phyloP scores from a whole-genome alignment of 2,329 filamentous ascomycete species.

The Hirsutella rhossiliensis region DNA sequence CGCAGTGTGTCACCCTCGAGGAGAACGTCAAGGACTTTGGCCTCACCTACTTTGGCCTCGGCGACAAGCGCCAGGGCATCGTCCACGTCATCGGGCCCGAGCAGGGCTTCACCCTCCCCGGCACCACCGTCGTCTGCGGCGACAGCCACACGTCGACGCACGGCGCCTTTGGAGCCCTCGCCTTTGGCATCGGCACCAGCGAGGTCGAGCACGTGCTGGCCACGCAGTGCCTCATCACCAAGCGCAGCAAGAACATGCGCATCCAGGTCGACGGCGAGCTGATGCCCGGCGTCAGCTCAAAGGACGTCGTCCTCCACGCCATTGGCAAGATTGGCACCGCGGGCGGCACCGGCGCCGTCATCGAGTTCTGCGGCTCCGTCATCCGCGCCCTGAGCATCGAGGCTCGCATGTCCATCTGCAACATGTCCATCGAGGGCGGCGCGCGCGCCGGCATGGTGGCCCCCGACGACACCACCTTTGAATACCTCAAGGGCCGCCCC shows the following conservation, averaged over 20 bases:
- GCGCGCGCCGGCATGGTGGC: slow-evolving; percentile 95
- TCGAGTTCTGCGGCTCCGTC: slow-evolving; percentile 94
- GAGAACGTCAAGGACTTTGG: slow-evolving; percentile 96
- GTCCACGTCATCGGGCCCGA: slow-evolving; percentile 98
- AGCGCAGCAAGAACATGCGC: slow-evolving; percentile 97
- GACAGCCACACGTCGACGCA: slow-evolving; percentile 98
- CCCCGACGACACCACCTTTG: slow-evolving; percentile 85
- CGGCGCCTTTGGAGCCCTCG: slow-evolving; percentile 87
- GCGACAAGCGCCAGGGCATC: slow-evolving; percentile 93
- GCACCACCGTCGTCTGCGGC: slow-evolving; percentile 92
- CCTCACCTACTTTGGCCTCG: slow-evolving; percentile 92
- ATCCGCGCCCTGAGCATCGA: slow-evolving; percentile 88
- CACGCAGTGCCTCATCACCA: slow-evolving; percentile 89
- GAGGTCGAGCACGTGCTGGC: slow-evolving; percentile 98
- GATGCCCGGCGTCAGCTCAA: slow-evolving; percentile 83
- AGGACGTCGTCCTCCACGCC: slow-evolving; percentile 85
- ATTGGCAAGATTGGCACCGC: slow-evolving; percentile 93
- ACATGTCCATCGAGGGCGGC: slow-evolving; percentile 97
- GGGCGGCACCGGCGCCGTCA: slow-evolving; percentile 86
- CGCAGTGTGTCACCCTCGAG: slow-evolving; percentile 91
- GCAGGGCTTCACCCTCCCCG: slow-evolving; percentile 95
- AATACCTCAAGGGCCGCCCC: slow-evolving; percentile 86
- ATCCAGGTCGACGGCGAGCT: slow-evolving; percentile 90
- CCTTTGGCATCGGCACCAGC: slow-evolving; percentile 94
- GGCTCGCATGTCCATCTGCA: slow-evolving; percentile 97